Evolutionary conservation across 2,329 filamentous ascomycete genomes (phyloP), one percentile per base, ranked within the genome.

Genomic region (Celoporthe dispersa): DNA sequence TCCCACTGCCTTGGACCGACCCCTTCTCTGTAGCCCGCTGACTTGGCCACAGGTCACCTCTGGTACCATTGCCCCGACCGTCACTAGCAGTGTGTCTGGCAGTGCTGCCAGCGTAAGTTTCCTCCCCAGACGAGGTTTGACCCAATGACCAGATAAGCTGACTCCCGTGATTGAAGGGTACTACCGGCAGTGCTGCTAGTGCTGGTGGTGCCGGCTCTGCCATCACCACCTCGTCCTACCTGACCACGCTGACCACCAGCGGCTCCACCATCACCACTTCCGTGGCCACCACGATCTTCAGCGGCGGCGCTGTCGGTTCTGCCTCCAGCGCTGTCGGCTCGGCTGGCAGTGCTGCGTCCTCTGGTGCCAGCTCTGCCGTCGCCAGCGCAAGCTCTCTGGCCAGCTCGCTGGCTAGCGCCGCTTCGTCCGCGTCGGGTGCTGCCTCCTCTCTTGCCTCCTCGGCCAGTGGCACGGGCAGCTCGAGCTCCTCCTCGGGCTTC

Each of bases 181-280:
- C 39, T 62, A 33, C 67, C 48, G 57, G 11, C 60, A 63, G 60
- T n/a, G n/a, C 60, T 39, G 60, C 35, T 37, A 28, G 60, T 35
- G 35, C 60, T 37, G 60, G 60, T 37, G 48, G 60, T 44, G 71
- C 72, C 69, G 70, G 66, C 61, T 75, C 75, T 55, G 74, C 76
- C 59, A 69, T 77, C 70, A 77, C 79, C 48, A 82, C 81, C 63
- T 82, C 78, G 71, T 76, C 80, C 64, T 78, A 79, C 73, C 81
- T 77, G 71, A 80, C 79, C 57, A 68, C 80, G 44, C 76, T 80
- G 64, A 77, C 76, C 64, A 79, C 79, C 59, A 81, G 77, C 63
- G 76, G 76, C 44, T 74, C 76, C 60, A 77, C 77, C 68, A 71
- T 79, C 69, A 80, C 79, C 60, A 75, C 77, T 57, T 79, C 81